Evolutionary conservation across 2,329 filamentous ascomycete genomes (phyloP), one percentile per base, ranked within the genome.

Genomic region (Dryadomyces sulphureus): DNA sequence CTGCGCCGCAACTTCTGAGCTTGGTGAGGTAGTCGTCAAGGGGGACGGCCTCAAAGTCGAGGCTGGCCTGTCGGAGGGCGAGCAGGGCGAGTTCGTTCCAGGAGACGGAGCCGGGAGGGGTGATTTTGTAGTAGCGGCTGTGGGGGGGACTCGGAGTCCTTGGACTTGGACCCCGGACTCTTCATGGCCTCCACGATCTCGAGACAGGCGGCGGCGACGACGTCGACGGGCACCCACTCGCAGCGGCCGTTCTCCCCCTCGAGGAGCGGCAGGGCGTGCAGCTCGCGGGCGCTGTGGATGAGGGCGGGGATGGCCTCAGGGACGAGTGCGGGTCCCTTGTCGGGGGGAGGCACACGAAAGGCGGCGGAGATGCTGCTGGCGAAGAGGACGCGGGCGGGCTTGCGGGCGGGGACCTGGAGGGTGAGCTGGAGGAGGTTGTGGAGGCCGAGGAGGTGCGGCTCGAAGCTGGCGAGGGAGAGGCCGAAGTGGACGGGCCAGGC

Each of bases 401-500:
- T 20, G 19, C 32, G 38, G 14, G 43, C 24, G 0, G 49, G 42
- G 8, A 47, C 48, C 8, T 46, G 35, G 4, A 50, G 44, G 0
- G 60, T 63, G 1, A 68, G 50, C 11, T 58, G 54, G 34, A 69
- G 55, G 8, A 72, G 59, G 46, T 65, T 65, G 11, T 59, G 57
- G 16, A 66, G 55, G 4, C 65, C 68, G 11, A 54, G 57, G 50
- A 72, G 64, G 50, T 70, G 62, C 8, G 60, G 55, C 47, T 65
- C 63, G 53, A 73, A 69, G 48, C 62, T 66, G n/a, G 58, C 53
- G n/a, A n/a, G n/a, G n/a, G n/a, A n/a, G n/a, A n/a, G n/a, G n/a
- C n/a, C n/a, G n/a, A 73, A 73, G 53, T 72, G 71, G 11, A 73
- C 69, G 1, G 66, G 62, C 68, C 69, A 71, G 1, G 69, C 67